Evolutionary conservation across 225 moss, liverwort and hornwort species (phyloP).

Genomic region (Marchantia polymorpha): DNA sequence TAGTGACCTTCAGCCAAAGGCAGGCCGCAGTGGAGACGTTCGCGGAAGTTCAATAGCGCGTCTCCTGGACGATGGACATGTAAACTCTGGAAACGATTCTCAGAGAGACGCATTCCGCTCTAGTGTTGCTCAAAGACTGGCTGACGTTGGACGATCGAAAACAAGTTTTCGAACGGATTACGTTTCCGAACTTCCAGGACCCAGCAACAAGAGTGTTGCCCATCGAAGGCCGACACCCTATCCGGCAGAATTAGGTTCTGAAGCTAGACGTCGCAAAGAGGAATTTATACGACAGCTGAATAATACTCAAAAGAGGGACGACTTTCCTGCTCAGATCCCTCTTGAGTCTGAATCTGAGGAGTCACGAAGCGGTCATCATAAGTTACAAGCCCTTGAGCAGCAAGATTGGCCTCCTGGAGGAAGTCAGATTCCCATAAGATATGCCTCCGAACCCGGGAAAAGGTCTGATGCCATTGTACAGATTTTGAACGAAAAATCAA

Average conservation of each 20-base stretch:
- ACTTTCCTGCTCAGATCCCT: neutral
- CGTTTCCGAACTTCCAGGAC: neutral
- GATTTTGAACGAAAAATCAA: conserved; percentile 14
- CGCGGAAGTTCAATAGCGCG: neutral
- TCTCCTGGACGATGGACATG: neutral
- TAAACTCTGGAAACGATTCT: neutral
- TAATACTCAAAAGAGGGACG: neutral
- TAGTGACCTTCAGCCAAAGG: neutral
- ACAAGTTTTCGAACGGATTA: neutral
- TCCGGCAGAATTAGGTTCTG: neutral
- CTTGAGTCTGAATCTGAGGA: neutral
- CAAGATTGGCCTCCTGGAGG: neutral
- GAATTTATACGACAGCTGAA: neutral
- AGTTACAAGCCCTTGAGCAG: conserved; percentile 1
- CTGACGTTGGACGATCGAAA: neutral
- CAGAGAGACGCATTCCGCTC: too few relatives aligned
- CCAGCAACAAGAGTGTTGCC: neutral
- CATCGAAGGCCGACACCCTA: conserved; percentile 12
- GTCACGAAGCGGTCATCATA: too few relatives aligned
- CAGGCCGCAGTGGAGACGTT: neutral
- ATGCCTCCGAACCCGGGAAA: neutral
- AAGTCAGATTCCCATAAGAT: neutral
- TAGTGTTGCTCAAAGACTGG: neutral
- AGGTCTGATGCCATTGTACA: conserved; percentile 9
- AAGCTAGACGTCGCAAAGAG: neutral